phyloP scores from a whole-genome alignment of 169 alveolate species.

The Sarcocystis neurona region DNA sequence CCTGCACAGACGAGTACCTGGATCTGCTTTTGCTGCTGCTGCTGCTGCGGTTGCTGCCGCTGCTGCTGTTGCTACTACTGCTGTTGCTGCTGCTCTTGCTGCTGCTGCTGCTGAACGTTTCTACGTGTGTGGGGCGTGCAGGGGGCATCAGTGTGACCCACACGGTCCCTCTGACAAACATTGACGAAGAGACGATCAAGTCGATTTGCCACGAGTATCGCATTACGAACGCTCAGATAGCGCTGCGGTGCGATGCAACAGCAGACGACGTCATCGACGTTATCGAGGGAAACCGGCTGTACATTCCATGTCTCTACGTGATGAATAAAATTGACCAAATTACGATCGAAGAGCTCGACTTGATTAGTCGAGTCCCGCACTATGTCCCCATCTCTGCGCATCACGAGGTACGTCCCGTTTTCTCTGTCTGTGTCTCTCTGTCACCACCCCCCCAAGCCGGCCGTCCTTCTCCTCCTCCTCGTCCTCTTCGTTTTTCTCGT shows the following conservation, averaged over 20 bases:
- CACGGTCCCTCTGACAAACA: slow-evolving; percentile 76
- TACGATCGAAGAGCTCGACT: slow-evolving; percentile 90
- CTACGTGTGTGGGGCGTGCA: slow-evolving; percentile 56
- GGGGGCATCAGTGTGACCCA: slow-evolving; percentile 81
- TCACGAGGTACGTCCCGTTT: slow-evolving; percentile 37
- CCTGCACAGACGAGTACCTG: not conserved
- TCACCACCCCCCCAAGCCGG: too few relatives aligned
- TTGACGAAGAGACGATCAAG: slow-evolving; percentile 82
- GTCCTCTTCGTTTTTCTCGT: not conserved
- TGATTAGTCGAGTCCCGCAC: slow-evolving; percentile 93
- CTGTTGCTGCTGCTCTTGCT: not conserved
- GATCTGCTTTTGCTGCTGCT: not conserved
- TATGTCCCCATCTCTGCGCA: slow-evolving; percentile 93
- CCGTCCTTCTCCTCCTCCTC: too few relatives aligned
- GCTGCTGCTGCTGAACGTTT: not conserved
- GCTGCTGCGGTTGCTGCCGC: not conserved
- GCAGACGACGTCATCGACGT: slow-evolving; percentile 97
- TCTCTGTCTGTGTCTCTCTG: too few relatives aligned
- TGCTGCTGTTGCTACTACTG: not conserved
- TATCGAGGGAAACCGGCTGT: slow-evolving; percentile 95
- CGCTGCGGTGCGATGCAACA: slow-evolving; percentile 93
- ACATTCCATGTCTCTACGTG: slow-evolving; percentile 90
- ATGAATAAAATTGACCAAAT: slow-evolving; percentile 88
- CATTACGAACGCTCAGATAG: slow-evolving; percentile 91
- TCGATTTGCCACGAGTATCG: slow-evolving; percentile 87